These are phyloP conservation scores for Lasiodiplodia hormozganensis DNA, from an alignment of 2,329 filamentous ascomycete genomes.

Conservation along the genomic window DNA sequence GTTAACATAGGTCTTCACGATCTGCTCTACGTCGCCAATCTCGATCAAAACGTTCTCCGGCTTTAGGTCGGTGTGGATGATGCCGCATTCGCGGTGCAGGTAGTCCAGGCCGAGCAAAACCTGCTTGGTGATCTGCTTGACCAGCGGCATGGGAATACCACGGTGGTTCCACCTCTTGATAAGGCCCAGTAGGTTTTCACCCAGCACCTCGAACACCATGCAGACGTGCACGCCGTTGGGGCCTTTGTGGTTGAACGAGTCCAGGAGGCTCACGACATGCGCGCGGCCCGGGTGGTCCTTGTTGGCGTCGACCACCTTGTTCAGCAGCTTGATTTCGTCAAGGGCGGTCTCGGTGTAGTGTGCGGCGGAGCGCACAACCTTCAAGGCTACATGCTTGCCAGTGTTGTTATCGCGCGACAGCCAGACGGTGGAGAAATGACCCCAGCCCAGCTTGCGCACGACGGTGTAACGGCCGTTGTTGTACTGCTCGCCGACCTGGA, in stretches of 20 bases:
- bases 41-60: slow-evolving; percentile 98
- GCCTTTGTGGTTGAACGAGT: slow-evolving; percentile 97
- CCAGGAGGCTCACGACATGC: slow-evolving; percentile 93
- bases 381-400: slow-evolving; percentile 94
- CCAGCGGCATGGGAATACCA: slow-evolving; percentile 92
- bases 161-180: slow-evolving; percentile 99
- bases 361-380: slow-evolving; percentile 95
- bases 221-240: slow-evolving; percentile 96
- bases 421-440: slow-evolving; percentile 98
- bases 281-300: slow-evolving; percentile 91
- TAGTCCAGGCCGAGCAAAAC: slow-evolving; percentile 95
- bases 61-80: slow-evolving; percentile 97
- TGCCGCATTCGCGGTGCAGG: slow-evolving; percentile 95
- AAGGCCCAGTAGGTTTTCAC: slow-evolving; percentile 90
- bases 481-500: slow-evolving; percentile 93
- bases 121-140: slow-evolving; percentile 99
- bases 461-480: slow-evolving; percentile 97
- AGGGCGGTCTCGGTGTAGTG: slow-evolving; percentile 99
- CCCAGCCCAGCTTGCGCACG: slow-evolving; percentile 96
- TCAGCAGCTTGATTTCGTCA: slow-evolving; percentile 98
- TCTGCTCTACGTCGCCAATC: slow-evolving; percentile 98
- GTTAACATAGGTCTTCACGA: slow-evolving; percentile 95
- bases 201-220: slow-evolving; percentile 98
- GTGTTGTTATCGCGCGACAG: slow-evolving; percentile 82
- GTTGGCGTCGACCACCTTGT: slow-evolving; percentile 95